Evolutionary conservation across 2,329 filamentous ascomycete species (phyloP).

Genomic region (Aspergillus floridensis): DNA sequence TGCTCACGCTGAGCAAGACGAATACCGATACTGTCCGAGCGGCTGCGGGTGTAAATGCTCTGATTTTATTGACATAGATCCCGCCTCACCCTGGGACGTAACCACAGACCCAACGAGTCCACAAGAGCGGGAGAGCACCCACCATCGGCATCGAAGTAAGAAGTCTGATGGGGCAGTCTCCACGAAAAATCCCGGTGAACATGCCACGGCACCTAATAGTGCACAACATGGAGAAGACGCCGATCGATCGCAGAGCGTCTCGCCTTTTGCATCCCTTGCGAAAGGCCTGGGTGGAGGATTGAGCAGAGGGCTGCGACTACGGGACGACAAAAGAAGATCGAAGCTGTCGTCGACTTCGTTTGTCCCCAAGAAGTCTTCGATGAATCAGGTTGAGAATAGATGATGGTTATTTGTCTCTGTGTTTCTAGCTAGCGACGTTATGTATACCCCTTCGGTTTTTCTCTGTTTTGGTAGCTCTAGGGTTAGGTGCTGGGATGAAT

Average conservation of each 20-base stretch:
- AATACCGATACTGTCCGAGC: slow-evolving; percentile 39
- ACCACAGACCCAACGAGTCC: slow-evolving; percentile 17
- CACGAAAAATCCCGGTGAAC: slow-evolving; percentile 13
- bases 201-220: slow-evolving; percentile 9
- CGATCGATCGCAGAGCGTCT: slow-evolving; percentile 34
- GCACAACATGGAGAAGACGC: slow-evolving; percentile 36
- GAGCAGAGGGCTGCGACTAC: slow-evolving; percentile 38
- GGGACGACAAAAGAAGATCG: slow-evolving; percentile 31
- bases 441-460: slow-evolving; percentile 8
- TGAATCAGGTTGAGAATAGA: slow-evolving; percentile 26
- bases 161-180: slow-evolving; percentile 14
- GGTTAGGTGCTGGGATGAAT: not conserved
- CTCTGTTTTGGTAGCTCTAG: not conserved
- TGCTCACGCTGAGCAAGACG: slow-evolving; percentile 12
- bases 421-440: not conserved
- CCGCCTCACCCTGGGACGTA: slow-evolving; percentile 29
- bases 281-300: slow-evolving; percentile 43
- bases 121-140: slow-evolving; percentile 20
- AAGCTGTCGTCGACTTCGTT: slow-evolving; percentile 17
- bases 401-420: slow-evolving; percentile 6
- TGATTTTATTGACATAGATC: slow-evolving; percentile 34
- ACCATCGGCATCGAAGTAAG: slow-evolving; percentile 18
- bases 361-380: slow-evolving; percentile 22
- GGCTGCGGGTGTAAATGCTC: slow-evolving; percentile 50
- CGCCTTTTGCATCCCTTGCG: slow-evolving; percentile 41